Evolutionary conservation across 2,329 filamentous ascomycete species (phyloP), one percentile per base, ranked within the genome.

Genomic region (Aspergillus sp.): DNA sequence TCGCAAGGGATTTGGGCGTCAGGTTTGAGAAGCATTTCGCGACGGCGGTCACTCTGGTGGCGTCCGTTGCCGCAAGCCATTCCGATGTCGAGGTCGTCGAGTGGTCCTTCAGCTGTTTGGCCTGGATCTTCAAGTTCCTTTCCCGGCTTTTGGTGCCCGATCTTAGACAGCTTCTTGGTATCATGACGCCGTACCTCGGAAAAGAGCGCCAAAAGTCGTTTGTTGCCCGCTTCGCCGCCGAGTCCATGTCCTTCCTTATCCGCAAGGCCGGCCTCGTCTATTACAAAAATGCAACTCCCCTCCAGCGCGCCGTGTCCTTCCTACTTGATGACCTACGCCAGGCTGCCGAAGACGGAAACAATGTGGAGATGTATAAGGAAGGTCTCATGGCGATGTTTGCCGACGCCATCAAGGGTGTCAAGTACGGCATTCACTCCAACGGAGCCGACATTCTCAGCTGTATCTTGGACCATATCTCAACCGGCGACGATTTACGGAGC

Each of bases 101-200:
- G 78, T 98, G 94, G 93, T 94, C 91, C 54, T 99, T 99, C 78
- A 92, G 89, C 11, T 93, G 91, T 68, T 82, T 99, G 58, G 92
- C 95, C 49, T 99, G 96, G 82, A 82, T 98, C 42, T 97, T 99
- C 85, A 99, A 99, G 74, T 98, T 98, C 72, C 85, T 99, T 5
- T 96, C 92, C 2, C 88, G 91, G 64, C 84, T 98, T 0, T 78
- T 99, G 21, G 90, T 95, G 0, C 89, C 92, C 3, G 91, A 99
- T 71, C 78, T 99, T 64, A 84, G 90, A 63, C 92, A 94, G 50
- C 88, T 96, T 2, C 93, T 92, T 72, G 86, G 91, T 70, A 86
- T 95, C 55, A 87, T 99, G 80, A 85, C 90, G 0, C 89, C 92
- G 3, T 83, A 98, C 55, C 84, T 99, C 30, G 95, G 94, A 64